Evolutionary conservation across 2,329 filamentous ascomycete species (phyloP).

Genomic region (Diaporthe humulicola): DNA sequence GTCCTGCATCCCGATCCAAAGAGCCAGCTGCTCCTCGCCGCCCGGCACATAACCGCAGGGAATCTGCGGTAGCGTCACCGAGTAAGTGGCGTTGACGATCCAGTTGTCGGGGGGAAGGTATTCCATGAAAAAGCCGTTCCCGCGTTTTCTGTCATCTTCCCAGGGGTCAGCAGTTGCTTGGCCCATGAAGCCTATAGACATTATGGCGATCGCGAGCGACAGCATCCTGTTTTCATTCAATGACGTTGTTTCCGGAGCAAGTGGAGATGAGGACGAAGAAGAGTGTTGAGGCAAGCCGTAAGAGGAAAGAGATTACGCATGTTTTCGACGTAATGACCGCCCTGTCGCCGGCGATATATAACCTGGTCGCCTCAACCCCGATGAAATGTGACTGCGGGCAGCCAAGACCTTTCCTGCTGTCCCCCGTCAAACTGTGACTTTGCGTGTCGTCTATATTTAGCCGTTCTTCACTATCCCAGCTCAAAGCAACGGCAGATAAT

Average conservation of each 20-base stretch:
- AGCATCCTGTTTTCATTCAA: not conserved
- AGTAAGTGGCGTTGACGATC: not conserved
- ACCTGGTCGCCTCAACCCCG: not conserved
- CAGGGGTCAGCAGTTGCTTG: not conserved
- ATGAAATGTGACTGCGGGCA: not conserved
- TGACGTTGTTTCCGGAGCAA: not conserved
- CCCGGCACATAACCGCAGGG: not conserved
- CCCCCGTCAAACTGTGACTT: not conserved
- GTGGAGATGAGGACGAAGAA: not conserved
- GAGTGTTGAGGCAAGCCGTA: too few species aligned
- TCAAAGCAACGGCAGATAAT: not conserved
- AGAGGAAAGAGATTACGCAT: not conserved
- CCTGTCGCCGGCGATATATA: too few species aligned
- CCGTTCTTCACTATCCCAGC: too few species aligned
- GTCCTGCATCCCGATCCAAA: constrained; percentile 7
- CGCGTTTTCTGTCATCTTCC: not conserved
- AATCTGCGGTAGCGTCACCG: not conserved
- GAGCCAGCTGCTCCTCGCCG: not conserved
- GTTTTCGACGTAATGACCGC: not conserved
- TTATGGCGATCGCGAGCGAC: not conserved
- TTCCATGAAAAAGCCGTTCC: constrained; percentile 4
- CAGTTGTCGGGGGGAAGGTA: not conserved
- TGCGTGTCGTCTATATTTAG: not conserved
- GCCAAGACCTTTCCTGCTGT: not conserved
- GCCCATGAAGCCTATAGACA: not conserved